phyloP scores from a whole-genome alignment of 2,329 filamentous ascomycete species.

The Clarireedia hainanense region DNA sequence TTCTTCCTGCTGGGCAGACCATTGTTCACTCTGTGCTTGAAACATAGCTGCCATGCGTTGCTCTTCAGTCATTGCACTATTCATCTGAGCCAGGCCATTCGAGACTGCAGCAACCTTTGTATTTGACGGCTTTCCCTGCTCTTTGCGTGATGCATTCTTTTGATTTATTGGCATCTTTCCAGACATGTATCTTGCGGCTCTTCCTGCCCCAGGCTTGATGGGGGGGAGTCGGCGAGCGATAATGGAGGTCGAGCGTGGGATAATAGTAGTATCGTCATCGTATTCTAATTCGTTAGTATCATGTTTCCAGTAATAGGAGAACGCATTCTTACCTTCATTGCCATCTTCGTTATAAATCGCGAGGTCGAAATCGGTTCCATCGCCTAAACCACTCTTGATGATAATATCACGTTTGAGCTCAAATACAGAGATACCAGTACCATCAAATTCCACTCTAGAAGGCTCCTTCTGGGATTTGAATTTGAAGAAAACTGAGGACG shows the following conservation, averaged over 20 bases:
- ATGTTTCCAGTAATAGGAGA: neutral
- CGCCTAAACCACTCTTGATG: conserved; percentile 82
- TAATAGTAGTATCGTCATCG: conserved; percentile 95
- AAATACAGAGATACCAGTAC: conserved; percentile 95
- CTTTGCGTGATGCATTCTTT: conserved; percentile 67
- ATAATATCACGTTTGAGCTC: conserved; percentile 99
- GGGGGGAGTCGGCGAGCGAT: conserved; percentile 83
- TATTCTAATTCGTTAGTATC: conserved; percentile 59
- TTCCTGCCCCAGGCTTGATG: conserved; percentile 74
- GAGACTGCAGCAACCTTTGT: conserved; percentile 46
- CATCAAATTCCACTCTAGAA: conserved; percentile 90
- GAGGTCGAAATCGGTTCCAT: conserved; percentile 93
- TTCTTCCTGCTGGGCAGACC: conserved; percentile 87
- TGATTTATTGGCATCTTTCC: conserved; percentile 90
- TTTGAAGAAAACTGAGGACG: conserved; percentile 94
- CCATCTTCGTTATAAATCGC: conserved; percentile 90
- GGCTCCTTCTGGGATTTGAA: conserved; percentile 99
- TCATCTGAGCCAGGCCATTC: conserved; percentile 56
- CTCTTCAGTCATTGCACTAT: conserved; percentile 80
- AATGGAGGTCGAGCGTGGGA: conserved; percentile 89
- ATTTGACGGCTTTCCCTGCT: conserved; percentile 51
- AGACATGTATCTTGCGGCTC: conserved; percentile 89
- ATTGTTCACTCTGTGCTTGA: conserved; percentile 80
- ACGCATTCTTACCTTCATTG: conserved; percentile 65
- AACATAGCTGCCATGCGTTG: conserved; percentile 92